Base-by-base conservation (phyloP, 805 yeast species). In the Candida saitoana region DNA sequence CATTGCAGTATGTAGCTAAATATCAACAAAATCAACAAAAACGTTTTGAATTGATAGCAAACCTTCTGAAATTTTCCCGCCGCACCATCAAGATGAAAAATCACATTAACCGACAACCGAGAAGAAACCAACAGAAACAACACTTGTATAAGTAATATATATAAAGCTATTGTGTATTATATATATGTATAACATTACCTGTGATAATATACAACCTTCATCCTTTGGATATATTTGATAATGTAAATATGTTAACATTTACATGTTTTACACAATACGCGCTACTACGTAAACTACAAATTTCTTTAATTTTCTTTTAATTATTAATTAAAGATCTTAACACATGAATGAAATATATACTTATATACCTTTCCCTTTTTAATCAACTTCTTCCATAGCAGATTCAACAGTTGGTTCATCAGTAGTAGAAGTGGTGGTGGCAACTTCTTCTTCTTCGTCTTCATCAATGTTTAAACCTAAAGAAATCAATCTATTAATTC, bases 301-400 rank as follows among this genome's bases (percentile, higher is more conserved):
- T 22, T 22, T 7, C 27, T 11, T 6, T 12, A 6, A 14, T 6
- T 29, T 29, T 29, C 5, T 29, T 12, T 29, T 29, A 29, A 14
- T 29, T 29, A 29, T 29, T 29, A 7, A 29, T 29, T 29, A 29
- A 29, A 29, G 5, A 11, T 12, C 32, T 29, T 5, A 29, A 29
- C 32, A 29, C 32, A 29, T 29, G 32, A 29, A 29, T 29, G 31
- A 34, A 34, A 34, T 12, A 36, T 29, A 11, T 29, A 29, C n/a
- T 11, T 22, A 22, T 29, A 29, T 29, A 29, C 11, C n/a, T 36
- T 25, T 12, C 18, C 24, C 3, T 17, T 37, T 51, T 55, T 86
- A 91, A 74, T 91, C 99, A 69, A 91, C 97, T 77, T 91, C 99
- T 80, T 91, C 99, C 99, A 91, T 93, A 63, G 89, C 96, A 51